These are phyloP conservation scores for Ophiostoma ulmi DNA, from an alignment of 2,329 filamentous ascomycete species.

Conservation along the genomic window DNA sequence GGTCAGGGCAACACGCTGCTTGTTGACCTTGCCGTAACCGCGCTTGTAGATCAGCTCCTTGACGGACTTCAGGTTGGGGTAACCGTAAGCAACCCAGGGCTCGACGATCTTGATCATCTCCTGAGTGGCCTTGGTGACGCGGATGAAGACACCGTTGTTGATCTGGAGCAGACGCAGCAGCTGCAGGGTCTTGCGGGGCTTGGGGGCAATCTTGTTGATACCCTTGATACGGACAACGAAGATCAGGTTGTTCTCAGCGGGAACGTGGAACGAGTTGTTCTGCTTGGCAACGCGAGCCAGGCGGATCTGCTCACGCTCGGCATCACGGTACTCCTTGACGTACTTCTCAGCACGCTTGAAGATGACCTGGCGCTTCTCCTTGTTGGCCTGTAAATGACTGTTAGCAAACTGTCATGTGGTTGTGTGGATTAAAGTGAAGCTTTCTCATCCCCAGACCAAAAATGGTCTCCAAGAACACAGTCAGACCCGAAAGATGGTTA, in stretches of 20 bases:
- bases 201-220: constrained; percentile 99
- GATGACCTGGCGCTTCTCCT: constrained; percentile 97
- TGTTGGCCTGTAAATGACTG: constrained; percentile 66
- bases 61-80: constrained; percentile 98
- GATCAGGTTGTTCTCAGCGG: constrained; percentile 91
- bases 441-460: neutral
- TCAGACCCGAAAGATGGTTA: constrained; percentile 99
- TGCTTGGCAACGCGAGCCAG: constrained; percentile 84
- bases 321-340: constrained; percentile 98
- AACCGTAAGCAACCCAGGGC: constrained; percentile 98
- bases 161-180: constrained; percentile 99
- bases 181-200: constrained; percentile 99
- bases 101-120: constrained; percentile 99
- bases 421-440: neutral
- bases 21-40: constrained; percentile 97
- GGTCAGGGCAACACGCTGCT: constrained; percentile 92
- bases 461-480: constrained; percentile 27
- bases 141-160: constrained; percentile 99
- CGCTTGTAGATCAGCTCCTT: constrained; percentile 99
- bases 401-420: constrained; percentile 26
- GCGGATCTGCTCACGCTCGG: constrained; percentile 97
- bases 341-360: constrained; percentile 99
- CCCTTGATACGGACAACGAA: constrained; percentile 99
- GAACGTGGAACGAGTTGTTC: constrained; percentile 88
- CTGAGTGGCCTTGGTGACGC: constrained; percentile 92